Conservation (phyloP, 495 filamentous ascomycete genomes). For the Trichoderma asperelloides region DNA sequence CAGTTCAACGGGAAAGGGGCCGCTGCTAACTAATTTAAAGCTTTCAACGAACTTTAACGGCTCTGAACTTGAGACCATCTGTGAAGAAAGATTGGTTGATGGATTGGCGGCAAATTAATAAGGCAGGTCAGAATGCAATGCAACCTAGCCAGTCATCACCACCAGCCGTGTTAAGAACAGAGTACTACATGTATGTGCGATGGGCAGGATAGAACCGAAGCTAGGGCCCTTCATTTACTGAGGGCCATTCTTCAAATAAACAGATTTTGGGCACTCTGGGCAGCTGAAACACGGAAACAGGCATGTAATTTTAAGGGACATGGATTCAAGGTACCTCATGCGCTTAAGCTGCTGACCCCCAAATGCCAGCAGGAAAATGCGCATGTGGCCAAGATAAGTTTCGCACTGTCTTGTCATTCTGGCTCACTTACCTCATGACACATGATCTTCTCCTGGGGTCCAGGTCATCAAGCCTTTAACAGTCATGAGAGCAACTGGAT, state of each 20-base stretch:
- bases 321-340: neutral
- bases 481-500: no score
- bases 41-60: neutral
- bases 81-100: neutral
- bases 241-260: neutral
- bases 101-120: neutral
- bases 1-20: neutral
- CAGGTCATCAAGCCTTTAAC: neutral
- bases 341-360: neutral
- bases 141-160: neutral
- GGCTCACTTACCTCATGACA: neutral
- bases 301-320: neutral
- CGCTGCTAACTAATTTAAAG: neutral
- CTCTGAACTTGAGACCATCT: neutral
- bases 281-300: neutral
- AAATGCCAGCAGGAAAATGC: neutral
- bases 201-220: neutral
- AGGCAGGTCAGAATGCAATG: neutral
- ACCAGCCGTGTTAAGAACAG: neutral
- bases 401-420: neutral
- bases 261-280: neutral
- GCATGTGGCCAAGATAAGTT: neutral
- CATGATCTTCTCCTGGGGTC: neutral
- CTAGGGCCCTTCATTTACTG: neutral
- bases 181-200: neutral